Evolutionary conservation across 768 basidiomycete species (phyloP).

Genomic region (Suillus occidentalis): DNA sequence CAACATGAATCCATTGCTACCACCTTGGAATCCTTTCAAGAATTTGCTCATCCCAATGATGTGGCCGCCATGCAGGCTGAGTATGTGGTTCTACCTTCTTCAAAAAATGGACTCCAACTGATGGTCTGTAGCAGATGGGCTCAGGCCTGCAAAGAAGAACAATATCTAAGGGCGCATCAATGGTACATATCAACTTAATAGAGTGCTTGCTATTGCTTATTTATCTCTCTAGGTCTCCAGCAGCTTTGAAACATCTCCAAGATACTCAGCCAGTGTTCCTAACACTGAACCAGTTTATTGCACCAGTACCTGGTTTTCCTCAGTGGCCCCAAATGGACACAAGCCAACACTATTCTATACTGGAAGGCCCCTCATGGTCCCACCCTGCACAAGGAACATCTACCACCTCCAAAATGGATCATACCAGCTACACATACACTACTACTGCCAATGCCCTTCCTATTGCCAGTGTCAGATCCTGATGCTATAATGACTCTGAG

Average conservation of each 20-base stretch:
- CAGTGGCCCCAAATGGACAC: background rate
- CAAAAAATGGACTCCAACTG: too few relatives aligned
- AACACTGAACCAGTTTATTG: background rate
- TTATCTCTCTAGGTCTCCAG: background rate
- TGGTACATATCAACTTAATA: background rate
- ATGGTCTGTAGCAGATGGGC: background rate
- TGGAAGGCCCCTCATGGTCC: background rate
- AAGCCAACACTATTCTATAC: background rate
- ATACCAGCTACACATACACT: background rate
- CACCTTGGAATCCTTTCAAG: too few relatives aligned
- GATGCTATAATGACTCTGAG: too few relatives aligned
- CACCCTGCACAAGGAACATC: too few relatives aligned
- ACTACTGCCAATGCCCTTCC: too few relatives aligned
- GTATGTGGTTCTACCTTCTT: too few relatives aligned
- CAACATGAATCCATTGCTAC: too few relatives aligned
- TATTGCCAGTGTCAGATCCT: rapidly evolving
- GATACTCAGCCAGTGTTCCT: background rate
- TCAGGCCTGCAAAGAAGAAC: background rate
- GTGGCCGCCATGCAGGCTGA: too few relatives aligned
- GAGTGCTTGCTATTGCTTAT: background rate
- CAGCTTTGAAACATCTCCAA: too few relatives aligned
- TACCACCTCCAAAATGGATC: too few relatives aligned
- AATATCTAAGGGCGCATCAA: background rate
- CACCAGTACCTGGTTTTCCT: background rate
- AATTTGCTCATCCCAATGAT: too few relatives aligned